Evolutionary conservation across 1,284 basidiomycete species (phyloP).

Genomic region (Papiliotrema fonsecae): DNA sequence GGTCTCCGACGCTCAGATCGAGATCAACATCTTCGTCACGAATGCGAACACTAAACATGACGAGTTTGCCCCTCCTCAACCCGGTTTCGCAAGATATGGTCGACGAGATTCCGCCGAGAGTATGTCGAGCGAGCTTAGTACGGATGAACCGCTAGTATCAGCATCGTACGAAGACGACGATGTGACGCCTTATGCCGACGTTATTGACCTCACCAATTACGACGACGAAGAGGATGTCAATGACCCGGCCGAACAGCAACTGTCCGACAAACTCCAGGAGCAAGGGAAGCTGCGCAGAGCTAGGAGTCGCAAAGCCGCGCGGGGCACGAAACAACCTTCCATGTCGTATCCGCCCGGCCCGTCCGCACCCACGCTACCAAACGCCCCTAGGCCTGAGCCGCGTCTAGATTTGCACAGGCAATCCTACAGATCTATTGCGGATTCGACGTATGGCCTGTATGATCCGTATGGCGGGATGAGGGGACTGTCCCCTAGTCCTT

Average conservation of each 20-base stretch:
- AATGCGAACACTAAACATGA: slow-evolving; percentile 42
- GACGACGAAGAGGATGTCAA: slow-evolving; percentile 72
- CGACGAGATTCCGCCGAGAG: slow-evolving; percentile 16
- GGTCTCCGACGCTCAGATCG: slow-evolving; percentile 58
- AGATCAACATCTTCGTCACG: slow-evolving; percentile 76
- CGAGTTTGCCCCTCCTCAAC: slow-evolving; percentile 51
- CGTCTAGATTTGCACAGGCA: slow-evolving; percentile 1
- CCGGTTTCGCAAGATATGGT: slow-evolving; percentile 46
- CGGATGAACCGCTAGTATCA: no score
- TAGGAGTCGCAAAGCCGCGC: slow-evolving; percentile 50
- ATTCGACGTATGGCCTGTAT: slow-evolving; percentile 26
- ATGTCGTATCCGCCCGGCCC: not conserved
- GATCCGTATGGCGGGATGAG: slow-evolving; percentile 26
- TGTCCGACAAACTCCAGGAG: slow-evolving; percentile 60
- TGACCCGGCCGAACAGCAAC: slow-evolving; percentile 60
- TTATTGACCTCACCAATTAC: slow-evolving; percentile 71
- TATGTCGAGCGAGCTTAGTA: slow-evolving; percentile 13
- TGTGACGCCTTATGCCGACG: slow-evolving; percentile 49
- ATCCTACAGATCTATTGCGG: slow-evolving; percentile 27
- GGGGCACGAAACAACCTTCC: not conserved
- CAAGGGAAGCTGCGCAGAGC: slow-evolving; percentile 66
- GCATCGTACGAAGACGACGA: slow-evolving; percentile 11
- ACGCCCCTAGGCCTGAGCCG: not conserved
- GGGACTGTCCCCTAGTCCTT: slow-evolving; percentile 4
- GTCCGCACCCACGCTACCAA: not conserved